Percentiles rank a stretch among this genome's conserved stretches.
phyloP scores from a whole-genome alignment of 768 basidiomycete species.

The Mycena capillaripes region DNA sequence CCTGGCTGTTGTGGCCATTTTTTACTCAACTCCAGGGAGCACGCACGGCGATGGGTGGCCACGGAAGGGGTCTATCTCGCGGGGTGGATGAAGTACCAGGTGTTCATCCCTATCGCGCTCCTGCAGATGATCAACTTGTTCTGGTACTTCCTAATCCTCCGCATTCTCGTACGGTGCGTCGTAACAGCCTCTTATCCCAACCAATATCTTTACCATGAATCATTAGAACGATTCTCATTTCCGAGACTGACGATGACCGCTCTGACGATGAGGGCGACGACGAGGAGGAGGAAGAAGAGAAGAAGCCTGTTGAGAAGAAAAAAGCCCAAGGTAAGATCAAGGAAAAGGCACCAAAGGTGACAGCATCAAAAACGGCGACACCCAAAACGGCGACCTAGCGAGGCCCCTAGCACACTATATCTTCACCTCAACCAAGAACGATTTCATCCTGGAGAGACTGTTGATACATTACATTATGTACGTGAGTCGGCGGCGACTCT shows the following conservation, averaged over 20 bases:
- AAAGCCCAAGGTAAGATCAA: not conserved
- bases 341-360: not conserved
- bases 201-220: not conserved
- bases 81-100: slow-evolving; percentile 86
- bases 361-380: not conserved
- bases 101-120: slow-evolving; percentile 80
- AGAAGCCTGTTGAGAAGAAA: slow-evolving; percentile 27
- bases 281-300: slow-evolving; percentile 45
- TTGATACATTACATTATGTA: slow-evolving; percentile 16
- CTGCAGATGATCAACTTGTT: slow-evolving; percentile 91
- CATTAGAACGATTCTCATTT: slow-evolving; percentile 58
- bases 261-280: slow-evolving; percentile 75
- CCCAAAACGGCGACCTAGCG: not conserved
- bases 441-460: not conserved
- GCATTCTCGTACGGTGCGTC: slow-evolving; percentile 78
- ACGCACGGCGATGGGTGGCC: slow-evolving; percentile 69
- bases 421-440: too few relatives aligned
- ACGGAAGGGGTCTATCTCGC: slow-evolving; percentile 77
- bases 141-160: slow-evolving; percentile 91
- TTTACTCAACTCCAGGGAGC: slow-evolving; percentile 56
- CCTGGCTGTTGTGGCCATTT: not conserved
- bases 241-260: slow-evolving; percentile 65
- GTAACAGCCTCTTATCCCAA: not conserved
- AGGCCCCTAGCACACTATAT: too few relatives aligned
- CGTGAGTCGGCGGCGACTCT: not conserved